Conservation (phyloP, 352 stramenopile species). For the Globisporangium camurandrum region DNA sequence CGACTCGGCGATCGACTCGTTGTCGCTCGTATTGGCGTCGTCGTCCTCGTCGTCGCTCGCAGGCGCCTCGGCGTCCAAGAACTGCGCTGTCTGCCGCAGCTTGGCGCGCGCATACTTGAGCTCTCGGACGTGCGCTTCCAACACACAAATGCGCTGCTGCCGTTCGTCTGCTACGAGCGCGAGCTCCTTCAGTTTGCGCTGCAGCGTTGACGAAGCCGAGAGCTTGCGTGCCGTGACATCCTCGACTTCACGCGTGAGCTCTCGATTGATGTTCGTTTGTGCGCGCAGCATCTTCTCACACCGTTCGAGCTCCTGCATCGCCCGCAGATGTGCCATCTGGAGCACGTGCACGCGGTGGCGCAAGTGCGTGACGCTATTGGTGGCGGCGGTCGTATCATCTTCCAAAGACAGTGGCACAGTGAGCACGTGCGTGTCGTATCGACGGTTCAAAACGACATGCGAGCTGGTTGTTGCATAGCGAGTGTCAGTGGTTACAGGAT, state of each 20-base stretch:
- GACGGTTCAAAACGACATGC: constrained; percentile 21
- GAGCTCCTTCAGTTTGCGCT: constrained; percentile 78
- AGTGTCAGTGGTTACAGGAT: constrained; percentile 4
- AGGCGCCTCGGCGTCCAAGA: constrained; percentile 16
- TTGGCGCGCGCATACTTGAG: constrained; percentile 74
- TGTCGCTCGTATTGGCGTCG: constrained; percentile 17
- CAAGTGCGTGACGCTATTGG: constrained; percentile 46
- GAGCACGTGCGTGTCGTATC: constrained; percentile 21
- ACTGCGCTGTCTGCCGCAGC: constrained; percentile 21
- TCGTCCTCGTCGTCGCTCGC: constrained; percentile 29
- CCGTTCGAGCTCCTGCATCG: constrained; percentile 88
- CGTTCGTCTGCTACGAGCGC: constrained; percentile 79
- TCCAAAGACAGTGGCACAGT: not conserved
- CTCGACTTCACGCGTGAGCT: constrained; percentile 88
- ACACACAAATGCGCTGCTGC: constrained; percentile 66
- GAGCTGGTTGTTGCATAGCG: constrained; percentile 10
- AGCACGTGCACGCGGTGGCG: constrained; percentile 81
- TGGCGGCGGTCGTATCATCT: constrained; percentile 9
- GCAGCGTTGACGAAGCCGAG: constrained; percentile 57
- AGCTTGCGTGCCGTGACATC: constrained; percentile 74
- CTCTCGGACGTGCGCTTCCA: constrained; percentile 87
- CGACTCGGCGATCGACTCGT: constrained; percentile 58
- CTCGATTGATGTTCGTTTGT: constrained; percentile 92
- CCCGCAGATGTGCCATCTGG: constrained; percentile 85
- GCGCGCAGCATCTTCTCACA: constrained; percentile 92